These are phyloP conservation scores for Colletotrichum sp. DNA, from an alignment of 2,329 filamentous ascomycete species.

Conservation along the genomic window DNA sequence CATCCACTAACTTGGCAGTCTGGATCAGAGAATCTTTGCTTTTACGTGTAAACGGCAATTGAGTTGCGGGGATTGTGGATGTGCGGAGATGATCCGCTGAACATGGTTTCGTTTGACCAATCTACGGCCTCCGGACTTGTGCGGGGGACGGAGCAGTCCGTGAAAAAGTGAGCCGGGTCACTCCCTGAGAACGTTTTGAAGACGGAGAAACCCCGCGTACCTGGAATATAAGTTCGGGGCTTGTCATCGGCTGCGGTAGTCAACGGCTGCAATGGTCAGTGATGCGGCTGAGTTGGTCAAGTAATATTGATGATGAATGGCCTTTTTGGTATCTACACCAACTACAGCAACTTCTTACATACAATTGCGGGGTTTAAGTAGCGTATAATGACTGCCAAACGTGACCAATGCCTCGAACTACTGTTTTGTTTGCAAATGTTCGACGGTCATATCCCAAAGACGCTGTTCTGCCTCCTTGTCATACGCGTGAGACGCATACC, in stretches of 20 bases:
- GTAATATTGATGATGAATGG: not conserved
- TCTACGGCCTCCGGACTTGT: slow-evolving; percentile 23
- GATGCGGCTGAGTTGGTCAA: not conserved
- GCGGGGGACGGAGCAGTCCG: not conserved
- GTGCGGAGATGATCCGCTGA: not conserved
- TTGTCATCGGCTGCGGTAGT: not conserved
- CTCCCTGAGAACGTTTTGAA: not conserved
- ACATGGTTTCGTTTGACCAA: not conserved
- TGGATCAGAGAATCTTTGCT: not conserved
- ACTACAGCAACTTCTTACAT: not conserved
- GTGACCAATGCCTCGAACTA: not conserved
- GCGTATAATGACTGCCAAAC: not conserved
- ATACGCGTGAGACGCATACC: not conserved
- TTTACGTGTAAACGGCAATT: not conserved
- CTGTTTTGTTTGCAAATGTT: not conserved
- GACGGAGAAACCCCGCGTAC: not conserved
- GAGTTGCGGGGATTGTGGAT: not conserved
- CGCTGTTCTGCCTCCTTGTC: not conserved
- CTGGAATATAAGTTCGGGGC: not conserved
- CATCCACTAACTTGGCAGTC: not conserved
- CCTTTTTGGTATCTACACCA: not conserved
- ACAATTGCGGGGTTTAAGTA: not conserved
- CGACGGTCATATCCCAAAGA: not conserved
- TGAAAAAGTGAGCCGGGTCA: not conserved
- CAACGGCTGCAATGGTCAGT: not conserved